Evolutionary conservation across 1,284 basidiomycete species (phyloP), one percentile per base, ranked within the genome.

Genomic region (Blastosporella zonata): DNA sequence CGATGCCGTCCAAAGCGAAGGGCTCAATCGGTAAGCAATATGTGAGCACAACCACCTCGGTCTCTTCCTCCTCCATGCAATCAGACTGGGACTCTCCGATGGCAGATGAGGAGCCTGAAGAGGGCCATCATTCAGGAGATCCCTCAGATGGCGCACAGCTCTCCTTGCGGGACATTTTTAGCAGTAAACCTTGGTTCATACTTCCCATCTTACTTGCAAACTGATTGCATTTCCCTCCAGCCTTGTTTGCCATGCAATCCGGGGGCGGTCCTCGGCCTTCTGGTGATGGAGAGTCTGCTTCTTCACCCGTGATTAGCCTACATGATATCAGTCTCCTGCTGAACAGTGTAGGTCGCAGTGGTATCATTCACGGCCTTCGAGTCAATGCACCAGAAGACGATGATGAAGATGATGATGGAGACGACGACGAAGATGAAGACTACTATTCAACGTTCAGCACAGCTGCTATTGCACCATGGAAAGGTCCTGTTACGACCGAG

Each of bases 401-500:
- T 20, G 66, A 65, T 3, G 68, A 65, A 13, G 65, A 70, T n/a
- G 68, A 73, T 1, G 72, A 73, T 6, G 68, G 67, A 2, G 68
- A 65, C 0, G 67, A 72, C 1, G 64, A 69, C 2, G 67, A 68
- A 7, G 64, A 69, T 1, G 69, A 72, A 17, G 62, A 67, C 22
- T 59, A 66, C 13, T 63, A 60, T 15, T 55, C 54, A 17, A 58
- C 62, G 8, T 55, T 61, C 25, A 53, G 60, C 28, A 35, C 55
- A 20, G 44, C 57, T 29, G 48, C 52, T 31, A 23, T 38, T 38
- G 50, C 58, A 3, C 50, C 53, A n/a, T 81, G 77, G 74, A 74
- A 70, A 22, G 38, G 47, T 59, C 64, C 69, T 39, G 68, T 75
- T 25, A 74, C 81, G 39, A 81, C 66, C 2, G 77, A 86, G 52